Base-by-base conservation (phyloP, 768 basidiomycete species). In the Tylopilus cervinicoccineus region DNA sequence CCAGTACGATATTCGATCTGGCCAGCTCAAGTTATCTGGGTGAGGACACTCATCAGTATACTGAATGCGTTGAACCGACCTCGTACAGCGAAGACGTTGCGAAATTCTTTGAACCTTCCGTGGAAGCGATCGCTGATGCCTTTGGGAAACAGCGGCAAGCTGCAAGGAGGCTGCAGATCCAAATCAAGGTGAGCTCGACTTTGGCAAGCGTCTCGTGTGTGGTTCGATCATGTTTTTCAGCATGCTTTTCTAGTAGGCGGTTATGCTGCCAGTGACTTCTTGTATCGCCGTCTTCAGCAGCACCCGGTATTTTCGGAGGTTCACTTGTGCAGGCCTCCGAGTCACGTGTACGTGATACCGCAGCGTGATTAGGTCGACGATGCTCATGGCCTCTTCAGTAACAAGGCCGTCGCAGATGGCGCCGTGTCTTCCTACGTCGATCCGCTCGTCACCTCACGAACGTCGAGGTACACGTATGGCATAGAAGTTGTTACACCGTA, bases 191-290 rank as follows among this genome's bases (percentile, higher is more conserved):
- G 14, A 23, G 19, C 5, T 28, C 27, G 17, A 6, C 1, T 4
- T 26, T 20, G 31, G 31, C 19, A 22, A 11, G 5, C 3, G 1
- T 16, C n/a, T 2, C 45, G 6, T 13, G 9, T 6, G n/a, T 6
- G 0, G 3, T 14, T 36, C 40, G 11, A 55, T 20, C 11, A 12
- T 29, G 8, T 6, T 20, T 2, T 29, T 6, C 24, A 69, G 69
- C 47, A 67, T 14, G 68, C 73, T n/a, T 72, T 78, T 34, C 68
- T 83, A 2, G 76, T 80, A 1, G 78, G 78, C 2, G 76, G 77
- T 0, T 79, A 77, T 50, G 72, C 74, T 0, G 72, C 75, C 12
- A 78, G 70, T 42, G 72, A 73, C 22, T 78, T 69, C 63, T 55
- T 80, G 13, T 77, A 71, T 45, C 51, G 53, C 8, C 64, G 67